Base-by-base conservation (phyloP, 1,284 basidiomycete genomes). In the Malassezia globosa region DNA sequence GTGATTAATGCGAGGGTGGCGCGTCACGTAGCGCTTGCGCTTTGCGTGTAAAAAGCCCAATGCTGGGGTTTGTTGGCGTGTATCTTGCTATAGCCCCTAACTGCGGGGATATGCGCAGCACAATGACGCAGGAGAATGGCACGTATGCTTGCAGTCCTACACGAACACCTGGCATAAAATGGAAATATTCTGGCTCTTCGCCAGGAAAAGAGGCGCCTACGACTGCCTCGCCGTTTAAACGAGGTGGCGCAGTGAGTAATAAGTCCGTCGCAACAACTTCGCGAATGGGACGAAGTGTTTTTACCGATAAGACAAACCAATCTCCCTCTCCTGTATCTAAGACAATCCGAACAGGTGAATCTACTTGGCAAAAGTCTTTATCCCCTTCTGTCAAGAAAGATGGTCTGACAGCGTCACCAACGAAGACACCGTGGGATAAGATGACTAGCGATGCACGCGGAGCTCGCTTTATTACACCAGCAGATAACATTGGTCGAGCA, bases 381-480 rank as follows among this genome's bases (percentile, higher is more conserved):
- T n/a, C 4, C 29, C 29, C 2, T 31, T 31, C 16, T 16, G 29
- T 2, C 41, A 37, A 13, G 13, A 35, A 19, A 37, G 19, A 13
- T 39, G 35, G 19, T 44, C 26, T 27, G 42, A 37, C 13, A n/a
- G 23, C 16, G 7, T 40, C 47, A 8, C 36, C 39, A 6, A 34
- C 3, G 56, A 52, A 14, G 52, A 51, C 10, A 31, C 36, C 31
- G 13, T 25, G 48, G n/a, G n/a, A n/a, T n/a, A n/a, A n/a, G n/a
- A n/a, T n/a, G 27, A 40, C 41, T 24, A 37, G 38, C 22, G 40
- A 51, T 51, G 5, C 55, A 56, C 11, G 55, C n/a, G n/a, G n/a
- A n/a, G n/a, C 51, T 42, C 52, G 55, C 45, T 60, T 63, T 31
- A 53, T 65, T 36, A 66, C 64, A 21, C 64, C 64, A 3, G 60